Conservation (phyloP, 257 asterid species). For the Primulina eburnea region DNA sequence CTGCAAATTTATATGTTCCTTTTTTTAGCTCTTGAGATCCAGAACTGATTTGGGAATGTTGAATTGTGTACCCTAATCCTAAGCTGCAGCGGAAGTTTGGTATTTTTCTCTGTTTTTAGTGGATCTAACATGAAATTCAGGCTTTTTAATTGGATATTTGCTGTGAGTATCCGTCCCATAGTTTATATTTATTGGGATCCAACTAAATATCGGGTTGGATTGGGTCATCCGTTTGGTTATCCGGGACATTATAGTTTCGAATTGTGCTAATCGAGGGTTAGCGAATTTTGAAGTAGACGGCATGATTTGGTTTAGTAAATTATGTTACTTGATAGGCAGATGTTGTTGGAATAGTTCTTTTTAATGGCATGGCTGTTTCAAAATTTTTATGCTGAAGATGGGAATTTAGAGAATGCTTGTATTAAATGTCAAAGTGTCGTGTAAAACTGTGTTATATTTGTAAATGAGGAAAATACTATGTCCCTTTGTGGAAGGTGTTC, state of each 20-base stretch:
- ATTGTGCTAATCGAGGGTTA: neutral
- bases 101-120: no score
- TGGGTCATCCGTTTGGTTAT: neutral
- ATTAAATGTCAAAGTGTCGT: neutral
- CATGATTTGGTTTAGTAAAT: neutral
- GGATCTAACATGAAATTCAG: neutral
- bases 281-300: neutral
- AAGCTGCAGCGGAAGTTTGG: neutral
- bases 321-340: neutral
- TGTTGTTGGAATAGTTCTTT: neutral
- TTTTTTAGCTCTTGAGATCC: neutral
- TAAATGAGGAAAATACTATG: neutral
- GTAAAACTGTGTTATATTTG: neutral
- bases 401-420: neutral
- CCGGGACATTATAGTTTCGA: neutral
- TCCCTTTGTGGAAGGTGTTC: neutral
- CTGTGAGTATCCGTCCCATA: neutral
- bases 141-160: neutral
- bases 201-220: constrained; percentile 21
- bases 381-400: neutral
- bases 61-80: neutral
- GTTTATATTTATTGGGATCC: neutral
- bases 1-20: no score
- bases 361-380: neutral
- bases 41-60: neutral